Conservation (phyloP, 345 rosid genomes). For the Sonneratia caseolaris region DNA sequence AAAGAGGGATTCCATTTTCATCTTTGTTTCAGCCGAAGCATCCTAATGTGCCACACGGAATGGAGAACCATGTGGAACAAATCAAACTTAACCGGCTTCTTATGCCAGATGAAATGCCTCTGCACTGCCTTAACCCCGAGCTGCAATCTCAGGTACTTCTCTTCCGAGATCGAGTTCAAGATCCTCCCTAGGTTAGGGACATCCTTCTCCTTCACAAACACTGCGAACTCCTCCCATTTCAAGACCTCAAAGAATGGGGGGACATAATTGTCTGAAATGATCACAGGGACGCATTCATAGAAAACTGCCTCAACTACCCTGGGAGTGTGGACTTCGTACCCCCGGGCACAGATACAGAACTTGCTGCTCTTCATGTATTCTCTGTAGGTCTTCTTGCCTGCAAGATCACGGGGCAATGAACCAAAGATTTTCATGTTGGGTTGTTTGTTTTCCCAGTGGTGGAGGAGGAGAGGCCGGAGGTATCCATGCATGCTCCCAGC, state of each 20-base stretch:
- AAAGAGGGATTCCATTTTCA: constrained; percentile 12
- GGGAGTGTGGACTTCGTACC: constrained; percentile 82
- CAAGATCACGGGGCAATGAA: constrained; percentile 51
- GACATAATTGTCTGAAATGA: constrained; percentile 82
- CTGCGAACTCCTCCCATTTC: constrained; percentile 69
- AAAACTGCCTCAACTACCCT: constrained; percentile 69
- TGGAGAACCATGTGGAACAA: constrained; percentile 76
- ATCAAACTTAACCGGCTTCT: constrained; percentile 60
- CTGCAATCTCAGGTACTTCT: constrained; percentile 59
- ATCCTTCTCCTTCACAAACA: constrained; percentile 71
- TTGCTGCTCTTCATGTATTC: constrained; percentile 83
- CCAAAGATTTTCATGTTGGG: constrained; percentile 76
- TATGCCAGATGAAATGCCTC: constrained; percentile 85
- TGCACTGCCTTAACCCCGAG: constrained; percentile 55
- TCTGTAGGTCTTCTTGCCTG: constrained; percentile 48
- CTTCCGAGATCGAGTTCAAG: constrained; percentile 49
- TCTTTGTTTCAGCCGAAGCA: constrained; percentile 35
- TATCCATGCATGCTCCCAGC: constrained; percentile 89
- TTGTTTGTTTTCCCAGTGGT: constrained; percentile 62
- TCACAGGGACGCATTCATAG: constrained; percentile 75
- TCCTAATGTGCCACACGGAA: constrained; percentile 66
- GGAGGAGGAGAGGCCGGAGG: constrained; percentile 54
- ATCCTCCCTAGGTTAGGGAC: constrained; percentile 56
- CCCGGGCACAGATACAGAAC: constrained; percentile 86
- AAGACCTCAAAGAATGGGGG: constrained; percentile 80